Evolutionary conservation across 1,284 basidiomycete species (phyloP).

Genomic region (Rhodotorula sp.): DNA sequence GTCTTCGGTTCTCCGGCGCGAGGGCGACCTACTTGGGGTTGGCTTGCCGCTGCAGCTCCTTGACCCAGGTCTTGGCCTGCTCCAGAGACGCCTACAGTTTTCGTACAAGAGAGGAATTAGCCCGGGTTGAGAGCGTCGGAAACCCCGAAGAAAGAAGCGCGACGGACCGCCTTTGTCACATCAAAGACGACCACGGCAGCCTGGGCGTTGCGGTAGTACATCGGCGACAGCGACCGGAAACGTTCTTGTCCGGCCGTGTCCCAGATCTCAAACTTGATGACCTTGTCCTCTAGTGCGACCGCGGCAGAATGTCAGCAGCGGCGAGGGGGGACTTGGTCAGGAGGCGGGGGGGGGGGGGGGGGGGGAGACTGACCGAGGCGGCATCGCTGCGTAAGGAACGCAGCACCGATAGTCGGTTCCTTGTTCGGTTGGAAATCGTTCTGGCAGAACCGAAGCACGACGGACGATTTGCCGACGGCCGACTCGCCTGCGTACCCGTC

Average conservation of each 20-base stretch:
- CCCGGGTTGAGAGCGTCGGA: not conserved
- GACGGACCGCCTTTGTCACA: conserved; percentile 70
- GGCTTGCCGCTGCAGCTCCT: conserved; percentile 97
- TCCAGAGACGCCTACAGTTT: conserved; percentile 70
- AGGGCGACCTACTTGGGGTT: conserved; percentile 64
- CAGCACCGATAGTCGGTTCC: conserved; percentile 84
- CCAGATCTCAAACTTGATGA: conserved; percentile 94
- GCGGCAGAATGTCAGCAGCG: not conserved
- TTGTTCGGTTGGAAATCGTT: conserved; percentile 96
- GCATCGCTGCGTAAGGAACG: conserved; percentile 58
- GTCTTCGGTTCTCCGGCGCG: not conserved
- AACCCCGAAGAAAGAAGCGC: not conserved
- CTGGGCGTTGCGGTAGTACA: conserved; percentile 97
- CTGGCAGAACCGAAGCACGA: conserved; percentile 93
- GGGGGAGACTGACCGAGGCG: conserved; percentile 30
- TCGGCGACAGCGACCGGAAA: conserved; percentile 78
- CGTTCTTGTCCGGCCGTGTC: conserved; percentile 93
- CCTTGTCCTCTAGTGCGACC: conserved; percentile 64
- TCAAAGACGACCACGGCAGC: conserved; percentile 98
- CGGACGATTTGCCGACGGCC: conserved; percentile 98
- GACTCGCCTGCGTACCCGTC: conserved; percentile 69
- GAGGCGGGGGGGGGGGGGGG: not conserved
- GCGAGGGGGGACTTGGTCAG: not conserved
- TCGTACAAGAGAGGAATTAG: not conserved
- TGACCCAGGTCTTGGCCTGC: conserved; percentile 99